Conservation (phyloP, 2,329 filamentous ascomycete species). For the Zasmidium citrigriseum region DNA sequence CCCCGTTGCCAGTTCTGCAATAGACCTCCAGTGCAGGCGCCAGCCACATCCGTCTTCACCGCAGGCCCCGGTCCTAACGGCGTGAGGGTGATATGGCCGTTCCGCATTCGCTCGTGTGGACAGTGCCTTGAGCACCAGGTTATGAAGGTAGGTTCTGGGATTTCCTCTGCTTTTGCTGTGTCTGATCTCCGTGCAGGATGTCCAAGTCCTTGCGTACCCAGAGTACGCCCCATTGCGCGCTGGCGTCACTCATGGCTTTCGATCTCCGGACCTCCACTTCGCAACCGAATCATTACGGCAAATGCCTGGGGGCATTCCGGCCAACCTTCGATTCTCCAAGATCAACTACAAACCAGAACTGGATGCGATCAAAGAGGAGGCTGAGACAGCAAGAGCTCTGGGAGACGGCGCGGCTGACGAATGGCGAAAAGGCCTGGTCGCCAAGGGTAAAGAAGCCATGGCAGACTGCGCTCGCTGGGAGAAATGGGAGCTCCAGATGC, state of each 20-base stretch:
- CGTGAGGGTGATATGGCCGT: conserved; percentile 69
- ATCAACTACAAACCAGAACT: conserved; percentile 66
- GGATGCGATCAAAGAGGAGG: conserved; percentile 62
- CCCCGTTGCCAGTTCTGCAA: conserved; percentile 68
- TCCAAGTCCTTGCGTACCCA: conserved; percentile 64
- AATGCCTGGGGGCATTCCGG: conserved; percentile 48
- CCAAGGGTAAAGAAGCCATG: conserved; percentile 61
- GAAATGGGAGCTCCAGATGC: conserved; percentile 61
- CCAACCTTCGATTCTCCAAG: conserved; percentile 60
- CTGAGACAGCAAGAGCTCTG: conserved; percentile 61
- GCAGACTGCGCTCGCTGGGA: conserved; percentile 71
- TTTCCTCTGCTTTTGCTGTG: background rate
- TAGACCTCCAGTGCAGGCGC: conserved; percentile 37
- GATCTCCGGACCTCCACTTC: conserved; percentile 63
- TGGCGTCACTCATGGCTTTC: conserved; percentile 69
- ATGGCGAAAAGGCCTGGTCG: conserved; percentile 75
- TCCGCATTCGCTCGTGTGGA: conserved; percentile 67
- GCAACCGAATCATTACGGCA: conserved; percentile 60
- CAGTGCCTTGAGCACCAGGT: conserved; percentile 62
- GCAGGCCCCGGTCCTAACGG: conserved; percentile 63
- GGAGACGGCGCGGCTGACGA: conserved; percentile 71
- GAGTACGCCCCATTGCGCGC: conserved; percentile 62
- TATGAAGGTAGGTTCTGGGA: conserved; percentile 61
- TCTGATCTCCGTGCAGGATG: conserved; percentile 56
- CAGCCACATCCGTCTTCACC: conserved; percentile 51